Evolutionary conservation across 2,329 filamentous ascomycete genomes (phyloP), one percentile per base, ranked within the genome.

Genomic region (Karstenula rhodostoma): DNA sequence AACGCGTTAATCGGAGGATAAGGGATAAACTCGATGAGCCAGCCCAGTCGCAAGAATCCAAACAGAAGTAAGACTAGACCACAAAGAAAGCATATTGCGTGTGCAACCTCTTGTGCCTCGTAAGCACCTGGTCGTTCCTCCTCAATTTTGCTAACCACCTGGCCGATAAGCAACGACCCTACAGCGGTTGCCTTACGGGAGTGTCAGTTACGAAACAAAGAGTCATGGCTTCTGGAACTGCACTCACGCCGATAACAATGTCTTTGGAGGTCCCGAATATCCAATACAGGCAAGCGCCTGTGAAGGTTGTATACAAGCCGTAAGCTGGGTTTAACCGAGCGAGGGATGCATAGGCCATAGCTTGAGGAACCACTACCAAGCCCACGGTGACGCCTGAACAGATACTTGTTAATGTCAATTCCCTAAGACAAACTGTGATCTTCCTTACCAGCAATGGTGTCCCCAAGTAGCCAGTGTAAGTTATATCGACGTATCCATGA

Each of bases 261-360:
- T 98, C 94, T 77, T 97, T 97, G 1, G 94, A 97, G 0, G 94
- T 98, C 13, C 94, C 94, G 74, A 97, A 97, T 75, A 97, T 90
- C 94, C 94, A 97, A 79, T 98, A 98, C 60, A 96, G 84, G 63
- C 96, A 77, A 4, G 96, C 93, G 53, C 94, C 94, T 85, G 97
- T 95, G 75, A 98, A 97, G 0, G 94, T 97, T 0, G 94, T 94
- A 79, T 96, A 96, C 1, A 97, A 85, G 56, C 94, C 94, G 72
- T 89, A 97, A 71, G 97, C 85, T 3, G 90, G 87, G 0, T 86
- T 84, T 25, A 97, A 84, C 57, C 89, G 86, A 52, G 94, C 94
- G 25, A 98, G 85, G 64, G 89, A 84, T 27, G 94, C 93, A 79
- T 98, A 98, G 0, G 94, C 93, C 94, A 98, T 97, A 66, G 92